Evolutionary conservation across 345 rosid genomes (phyloP).

Genomic region (Aquilaria malaccensis): DNA sequence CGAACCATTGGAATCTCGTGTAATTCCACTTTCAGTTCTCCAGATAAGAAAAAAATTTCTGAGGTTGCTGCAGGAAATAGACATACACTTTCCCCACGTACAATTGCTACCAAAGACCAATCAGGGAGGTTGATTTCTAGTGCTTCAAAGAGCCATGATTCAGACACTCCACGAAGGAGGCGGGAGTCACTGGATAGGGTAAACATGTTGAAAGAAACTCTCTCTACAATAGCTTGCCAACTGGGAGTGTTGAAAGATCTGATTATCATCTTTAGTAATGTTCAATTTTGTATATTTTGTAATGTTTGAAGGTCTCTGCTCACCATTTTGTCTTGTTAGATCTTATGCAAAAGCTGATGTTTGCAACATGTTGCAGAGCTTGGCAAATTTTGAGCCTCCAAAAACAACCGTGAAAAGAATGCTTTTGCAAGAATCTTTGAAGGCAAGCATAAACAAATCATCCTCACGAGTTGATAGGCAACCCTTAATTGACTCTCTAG

Average conservation of each 20-base stretch:
- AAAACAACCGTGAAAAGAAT: constrained; percentile 91
- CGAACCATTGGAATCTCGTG: constrained; percentile 80
- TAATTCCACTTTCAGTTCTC: constrained; percentile 74
- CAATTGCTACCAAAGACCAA: constrained; percentile 46
- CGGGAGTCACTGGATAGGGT: constrained; percentile 88
- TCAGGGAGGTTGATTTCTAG: constrained; percentile 50
- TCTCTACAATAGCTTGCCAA: too few species aligned
- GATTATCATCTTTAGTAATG: neutral
- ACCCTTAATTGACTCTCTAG: constrained; percentile 18
- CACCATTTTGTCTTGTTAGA: neutral
- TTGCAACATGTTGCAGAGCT: constrained; percentile 46
- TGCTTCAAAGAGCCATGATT: constrained; percentile 50
- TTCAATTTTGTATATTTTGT: neutral
- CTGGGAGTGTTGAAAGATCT: too few species aligned
- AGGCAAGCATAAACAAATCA: constrained; percentile 31
- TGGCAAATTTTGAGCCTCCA: constrained; percentile 84
- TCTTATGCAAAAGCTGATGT: neutral
- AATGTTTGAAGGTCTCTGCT: neutral
- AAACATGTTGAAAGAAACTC: constrained; percentile 4
- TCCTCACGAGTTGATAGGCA: constrained; percentile 31
- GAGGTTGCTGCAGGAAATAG: constrained; percentile 36
- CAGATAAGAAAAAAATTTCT: constrained; percentile 40
- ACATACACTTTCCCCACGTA: constrained; percentile 41
- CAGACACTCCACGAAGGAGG: constrained; percentile 83
- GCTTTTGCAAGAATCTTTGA: constrained; percentile 53